phyloP scores from a whole-genome alignment of 2,329 filamentous ascomycete genomes.

The Phyllosticta paracitricarpa region DNA sequence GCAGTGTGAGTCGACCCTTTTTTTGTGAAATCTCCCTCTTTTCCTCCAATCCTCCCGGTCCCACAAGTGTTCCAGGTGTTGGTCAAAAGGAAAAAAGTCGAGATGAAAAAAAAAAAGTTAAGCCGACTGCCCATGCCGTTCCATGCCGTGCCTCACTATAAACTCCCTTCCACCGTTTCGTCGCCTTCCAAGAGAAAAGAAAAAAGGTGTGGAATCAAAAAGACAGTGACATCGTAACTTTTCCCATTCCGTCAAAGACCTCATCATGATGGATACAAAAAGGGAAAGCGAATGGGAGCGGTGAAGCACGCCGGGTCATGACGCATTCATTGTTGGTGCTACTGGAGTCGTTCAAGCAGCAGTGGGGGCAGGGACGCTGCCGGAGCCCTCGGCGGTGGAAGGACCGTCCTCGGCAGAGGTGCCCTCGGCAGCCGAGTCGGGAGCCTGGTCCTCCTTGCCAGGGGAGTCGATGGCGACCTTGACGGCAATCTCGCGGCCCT shows the following conservation, averaged over 20 bases:
- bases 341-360: slow-evolving; percentile 2
- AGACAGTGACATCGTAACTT: slow-evolving; percentile 8
- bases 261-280: slow-evolving; percentile 10
- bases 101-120: slow-evolving; percentile 6
- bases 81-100: slow-evolving; percentile 3
- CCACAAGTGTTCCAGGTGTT: background rate
- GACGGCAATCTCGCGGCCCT: slow-evolving; percentile 97
- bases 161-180: slow-evolving; percentile 1
- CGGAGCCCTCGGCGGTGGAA: slow-evolving; percentile 12
- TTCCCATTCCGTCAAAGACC: slow-evolving; percentile 10
- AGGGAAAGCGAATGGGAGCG: background rate
- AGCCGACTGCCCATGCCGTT: background rate
- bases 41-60: background rate
- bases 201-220: slow-evolving; percentile 6
- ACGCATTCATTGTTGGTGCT: background rate
- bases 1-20: slow-evolving; percentile 6
- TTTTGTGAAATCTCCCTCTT: background rate
- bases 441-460: slow-evolving; percentile 86
- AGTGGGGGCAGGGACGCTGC: slow-evolving; percentile 10
- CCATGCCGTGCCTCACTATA: slow-evolving; percentile 9
- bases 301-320: slow-evolving; percentile 3
- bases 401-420: slow-evolving; percentile 20
- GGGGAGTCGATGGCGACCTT: slow-evolving; percentile 99
- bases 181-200: background rate
- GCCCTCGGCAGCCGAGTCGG: slow-evolving; percentile 36